phyloP scores from a whole-genome alignment of 2,329 filamentous ascomycete genomes.

The Epichloe hybrida region DNA sequence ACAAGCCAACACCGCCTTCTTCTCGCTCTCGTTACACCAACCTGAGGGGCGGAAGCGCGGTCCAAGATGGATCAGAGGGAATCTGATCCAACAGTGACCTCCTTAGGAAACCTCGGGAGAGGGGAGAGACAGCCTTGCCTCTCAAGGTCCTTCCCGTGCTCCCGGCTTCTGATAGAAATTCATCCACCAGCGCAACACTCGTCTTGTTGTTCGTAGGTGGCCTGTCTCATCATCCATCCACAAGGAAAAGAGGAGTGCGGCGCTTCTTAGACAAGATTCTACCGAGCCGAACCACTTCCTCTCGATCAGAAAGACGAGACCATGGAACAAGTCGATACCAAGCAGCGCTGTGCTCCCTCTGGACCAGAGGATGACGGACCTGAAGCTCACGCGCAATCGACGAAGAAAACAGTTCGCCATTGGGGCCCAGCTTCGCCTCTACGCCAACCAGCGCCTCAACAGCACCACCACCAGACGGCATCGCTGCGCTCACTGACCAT shows the following conservation, averaged over 20 bases:
- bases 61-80: neutral
- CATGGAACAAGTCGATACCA: neutral
- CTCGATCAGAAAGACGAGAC: neutral
- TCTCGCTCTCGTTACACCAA: no score
- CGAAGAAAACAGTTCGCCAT: neutral
- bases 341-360: neutral
- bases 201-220: neutral
- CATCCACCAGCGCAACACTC: neutral
- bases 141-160: neutral
- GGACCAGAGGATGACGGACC: neutral
- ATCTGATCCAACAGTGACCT: neutral
- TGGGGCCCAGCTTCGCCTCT: neutral
- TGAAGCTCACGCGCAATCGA: neutral
- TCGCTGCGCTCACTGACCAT: constrained; percentile 7
- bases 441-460: neutral
- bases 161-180: neutral
- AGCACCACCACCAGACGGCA: no score
- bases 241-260: neutral
- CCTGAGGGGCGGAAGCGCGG: neutral
- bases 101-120: no score
- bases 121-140: no score
- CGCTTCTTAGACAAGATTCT: constrained; percentile 1
- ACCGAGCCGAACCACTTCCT: constrained; percentile 3
- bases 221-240: neutral
- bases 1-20: neutral